Base-by-base conservation (phyloP, 345 rosid genomes). In the Dovyalis caffra region DNA sequence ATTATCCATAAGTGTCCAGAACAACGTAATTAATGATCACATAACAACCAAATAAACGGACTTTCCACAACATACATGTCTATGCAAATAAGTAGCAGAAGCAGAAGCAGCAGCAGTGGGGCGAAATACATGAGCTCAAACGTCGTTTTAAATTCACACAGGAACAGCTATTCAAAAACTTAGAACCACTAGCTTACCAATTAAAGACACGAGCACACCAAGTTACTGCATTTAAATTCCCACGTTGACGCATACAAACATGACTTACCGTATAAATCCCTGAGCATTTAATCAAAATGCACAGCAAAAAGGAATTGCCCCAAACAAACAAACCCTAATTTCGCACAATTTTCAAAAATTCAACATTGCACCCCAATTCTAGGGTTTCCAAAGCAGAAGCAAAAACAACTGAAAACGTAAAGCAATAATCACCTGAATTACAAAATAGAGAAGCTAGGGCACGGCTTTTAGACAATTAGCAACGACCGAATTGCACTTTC, bases 371-470 rank as follows among this genome's bases (percentile, higher is more conserved):
- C 20, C 10, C 51, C 64, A 70, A 37, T 51, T 53, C 76, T 72
- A 77, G 76, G 76, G 76, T 77, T 77, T 71, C 62, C 34, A 31
- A 28, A 40, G 60, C 8, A 53, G 28, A 21, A 53, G 60, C 60
- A 9, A 23, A 25, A 21, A 58, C 16, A 34, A 38, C 34, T 5
- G 47, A 23, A 72, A 66, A 53, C 58, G 26, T 23, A n/a, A 37
- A 45, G 31, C n/a, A 64, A n/a, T 28, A 77, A 71, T 71, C 76
- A 77, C 76, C 80, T 77, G 80, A 72, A 53, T 77, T 66, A 43
- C 32, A 45, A 71, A 57, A 66, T 40, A 66, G 64, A 60, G 72
- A 8, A 66, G 68, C 76, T 72, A 43, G 72, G 80, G 71, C 67
- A 66, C 56, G n/a, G 53, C 58, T 34, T 25, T 29, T 34, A 45